Evolutionary conservation across 1,139 yeast genomes (phyloP).

Genomic region (Lodderomyces beijingensis): DNA sequence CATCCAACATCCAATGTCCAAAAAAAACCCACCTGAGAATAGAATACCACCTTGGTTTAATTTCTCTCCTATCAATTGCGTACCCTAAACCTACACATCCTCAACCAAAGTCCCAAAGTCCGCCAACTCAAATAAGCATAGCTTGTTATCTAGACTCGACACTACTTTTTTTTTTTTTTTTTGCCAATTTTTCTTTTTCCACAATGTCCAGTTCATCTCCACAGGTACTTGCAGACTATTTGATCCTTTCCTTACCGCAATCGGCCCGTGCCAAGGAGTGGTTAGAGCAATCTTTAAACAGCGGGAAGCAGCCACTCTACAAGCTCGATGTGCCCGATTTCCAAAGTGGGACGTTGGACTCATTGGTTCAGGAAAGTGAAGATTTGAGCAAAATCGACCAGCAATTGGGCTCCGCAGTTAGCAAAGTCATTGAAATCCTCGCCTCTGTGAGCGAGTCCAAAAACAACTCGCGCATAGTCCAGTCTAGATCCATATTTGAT

Average conservation of each 20-base stretch:
- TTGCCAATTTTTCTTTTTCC: no score
- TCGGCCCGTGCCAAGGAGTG: slow-evolving; percentile 42
- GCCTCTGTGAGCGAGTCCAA: slow-evolving; percentile 42
- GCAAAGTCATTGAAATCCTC: slow-evolving; percentile 74
- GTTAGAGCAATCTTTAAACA: slow-evolving; percentile 41
- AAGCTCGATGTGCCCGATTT: slow-evolving; percentile 73
- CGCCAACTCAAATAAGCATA: no score
- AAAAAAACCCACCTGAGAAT: no score
- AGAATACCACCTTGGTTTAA: no score
- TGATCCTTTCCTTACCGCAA: slow-evolving; percentile 51
- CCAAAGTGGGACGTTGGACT: slow-evolving; percentile 92
- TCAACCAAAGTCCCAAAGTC: no score
- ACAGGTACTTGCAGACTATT: slow-evolving; percentile 31
- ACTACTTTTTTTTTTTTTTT: no score
- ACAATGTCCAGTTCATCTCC: slow-evolving; percentile 3
- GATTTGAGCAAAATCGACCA: slow-evolving; percentile 78
- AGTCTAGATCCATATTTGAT: slow-evolving; percentile 48
- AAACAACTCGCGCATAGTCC: slow-evolving; percentile 26
- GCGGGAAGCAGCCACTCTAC: slow-evolving; percentile 38
- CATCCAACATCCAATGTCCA: no score
- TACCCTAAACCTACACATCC: no score
- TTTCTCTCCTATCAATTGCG: no score
- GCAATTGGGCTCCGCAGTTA: slow-evolving; percentile 64
- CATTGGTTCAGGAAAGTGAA: slow-evolving; percentile 85
- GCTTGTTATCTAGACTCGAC: no score